Conservation (phyloP, 768 basidiomycete genomes). For the Fomitopsis serialis region DNA sequence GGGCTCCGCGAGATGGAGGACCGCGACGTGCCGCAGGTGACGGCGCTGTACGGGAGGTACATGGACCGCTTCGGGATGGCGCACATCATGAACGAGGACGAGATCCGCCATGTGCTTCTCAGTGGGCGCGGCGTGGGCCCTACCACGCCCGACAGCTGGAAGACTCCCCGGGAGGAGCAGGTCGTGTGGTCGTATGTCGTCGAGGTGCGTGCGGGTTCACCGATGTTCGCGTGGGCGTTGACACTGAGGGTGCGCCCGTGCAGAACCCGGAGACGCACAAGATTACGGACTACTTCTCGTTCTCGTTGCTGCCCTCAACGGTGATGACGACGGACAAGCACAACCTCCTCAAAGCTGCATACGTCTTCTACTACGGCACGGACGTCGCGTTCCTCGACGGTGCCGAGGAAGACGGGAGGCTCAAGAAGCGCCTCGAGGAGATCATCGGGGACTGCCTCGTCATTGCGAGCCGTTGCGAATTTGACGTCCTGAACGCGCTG, state of each 20-base stretch:
- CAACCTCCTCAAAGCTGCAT: slow-evolving; percentile 81
- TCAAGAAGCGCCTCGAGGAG: slow-evolving; percentile 65
- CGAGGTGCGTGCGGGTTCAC: slow-evolving; percentile 51
- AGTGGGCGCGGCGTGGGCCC: slow-evolving; percentile 69
- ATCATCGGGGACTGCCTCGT: slow-evolving; percentile 79
- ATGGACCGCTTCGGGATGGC: slow-evolving; percentile 84
- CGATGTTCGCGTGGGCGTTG: not conserved
- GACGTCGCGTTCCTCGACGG: slow-evolving; percentile 61
- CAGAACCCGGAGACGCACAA: slow-evolving; percentile 78
- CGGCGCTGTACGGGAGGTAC: slow-evolving; percentile 67
- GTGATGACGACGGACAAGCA: slow-evolving; percentile 77
- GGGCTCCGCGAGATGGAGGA: slow-evolving; percentile 89
- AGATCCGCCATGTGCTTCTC: slow-evolving; percentile 82
- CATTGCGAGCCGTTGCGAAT: slow-evolving; percentile 76
- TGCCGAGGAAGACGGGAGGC: slow-evolving; percentile 51
- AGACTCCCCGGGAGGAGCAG: slow-evolving; percentile 57
- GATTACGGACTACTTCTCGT: slow-evolving; percentile 95
- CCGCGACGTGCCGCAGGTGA: slow-evolving; percentile 65
- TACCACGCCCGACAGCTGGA: slow-evolving; percentile 39
- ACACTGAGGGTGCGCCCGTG: not conserved
- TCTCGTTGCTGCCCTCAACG: slow-evolving; percentile 94
- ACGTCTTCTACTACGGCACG: slow-evolving; percentile 93
- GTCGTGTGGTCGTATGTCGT: slow-evolving; percentile 97
- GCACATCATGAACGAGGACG: slow-evolving; percentile 69
- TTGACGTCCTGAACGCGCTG: slow-evolving; percentile 95